Percentiles rank a stretch among this genome's conserved stretches.
Evolutionary conservation across 305 asterid genomes (phyloP).

Genomic region (Andrographis paniculata): DNA sequence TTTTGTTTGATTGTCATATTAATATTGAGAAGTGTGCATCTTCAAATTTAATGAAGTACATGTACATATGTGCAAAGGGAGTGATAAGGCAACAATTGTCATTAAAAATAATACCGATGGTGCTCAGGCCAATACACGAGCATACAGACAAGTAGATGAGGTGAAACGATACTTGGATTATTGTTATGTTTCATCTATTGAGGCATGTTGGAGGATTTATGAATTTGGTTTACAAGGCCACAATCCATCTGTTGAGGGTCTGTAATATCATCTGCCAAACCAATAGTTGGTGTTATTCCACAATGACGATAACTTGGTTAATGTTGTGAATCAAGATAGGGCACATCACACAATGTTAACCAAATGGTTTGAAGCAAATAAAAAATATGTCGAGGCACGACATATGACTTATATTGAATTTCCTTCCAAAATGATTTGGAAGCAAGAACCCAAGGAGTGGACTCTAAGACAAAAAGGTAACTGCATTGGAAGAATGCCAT

Average conservation of each 20-base stretch:
- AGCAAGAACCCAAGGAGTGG: not conserved
- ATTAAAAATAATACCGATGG: not conserved
- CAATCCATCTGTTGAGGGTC: not conserved
- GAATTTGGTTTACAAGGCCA: not conserved
- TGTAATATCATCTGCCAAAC: not conserved
- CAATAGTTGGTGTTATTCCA: not conserved
- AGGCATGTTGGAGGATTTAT: not conserved
- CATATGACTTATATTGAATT: not conserved
- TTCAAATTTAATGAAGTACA: too few relatives aligned
- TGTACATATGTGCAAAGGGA: too few relatives aligned
- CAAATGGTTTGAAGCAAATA: too few relatives aligned
- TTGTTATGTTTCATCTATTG: too few relatives aligned
- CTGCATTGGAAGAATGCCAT: not conserved
- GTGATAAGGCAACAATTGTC: not conserved
- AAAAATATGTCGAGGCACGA: not conserved
- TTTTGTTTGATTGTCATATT: too few relatives aligned
- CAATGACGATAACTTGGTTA: too few relatives aligned
- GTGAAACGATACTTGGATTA: not conserved
- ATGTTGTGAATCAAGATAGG: too few relatives aligned
- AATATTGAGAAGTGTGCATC: too few relatives aligned
- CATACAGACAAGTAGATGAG: not conserved
- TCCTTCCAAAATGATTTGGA: not conserved
- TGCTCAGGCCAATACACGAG: not conserved
- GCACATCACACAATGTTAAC: too few relatives aligned
- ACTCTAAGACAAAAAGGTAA: not conserved